Evolutionary conservation across 2,329 filamentous ascomycete species (phyloP).

Genomic region (Sporothrix luriei): DNA sequence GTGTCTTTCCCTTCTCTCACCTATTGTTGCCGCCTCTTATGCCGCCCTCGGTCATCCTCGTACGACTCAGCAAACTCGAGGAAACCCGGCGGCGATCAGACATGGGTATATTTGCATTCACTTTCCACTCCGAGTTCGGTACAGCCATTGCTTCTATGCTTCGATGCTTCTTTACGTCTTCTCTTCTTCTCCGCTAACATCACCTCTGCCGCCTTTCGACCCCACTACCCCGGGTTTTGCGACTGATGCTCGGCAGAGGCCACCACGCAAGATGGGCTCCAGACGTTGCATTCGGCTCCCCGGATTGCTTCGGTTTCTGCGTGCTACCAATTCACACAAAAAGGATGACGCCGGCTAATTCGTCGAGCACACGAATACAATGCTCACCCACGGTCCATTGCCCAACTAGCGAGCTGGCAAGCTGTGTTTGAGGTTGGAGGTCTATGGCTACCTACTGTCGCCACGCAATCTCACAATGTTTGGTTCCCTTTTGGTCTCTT

Average conservation of each 20-base stretch:
- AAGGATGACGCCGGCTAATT: background rate
- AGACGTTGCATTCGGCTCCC: conserved; percentile 17
- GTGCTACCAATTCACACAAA: background rate
- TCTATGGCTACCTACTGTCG: background rate
- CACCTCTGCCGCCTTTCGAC: background rate
- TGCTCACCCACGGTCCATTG: background rate
- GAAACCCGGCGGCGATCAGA: conserved; percentile 13
- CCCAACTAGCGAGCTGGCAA: background rate
- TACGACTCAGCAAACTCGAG: background rate
- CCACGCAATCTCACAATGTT: background rate
- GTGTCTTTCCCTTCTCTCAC: background rate
- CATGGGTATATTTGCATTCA: background rate
- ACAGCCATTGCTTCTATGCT: background rate
- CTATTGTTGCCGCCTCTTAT: background rate
- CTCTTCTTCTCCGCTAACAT: background rate
- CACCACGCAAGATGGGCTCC: background rate
- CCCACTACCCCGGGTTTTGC: conserved; percentile 20
- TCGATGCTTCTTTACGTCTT: background rate
- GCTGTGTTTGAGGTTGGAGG: conserved; percentile 13
- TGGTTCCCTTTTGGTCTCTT: conserved; percentile 14
- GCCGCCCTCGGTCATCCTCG: background rate
- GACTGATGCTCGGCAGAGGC: background rate
- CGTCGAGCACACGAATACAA: background rate
- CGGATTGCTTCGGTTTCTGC: conserved; percentile 4
- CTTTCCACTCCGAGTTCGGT: background rate